Conservation (phyloP, 805 yeast genomes). For the Lipomyces mesembrius region DNA sequence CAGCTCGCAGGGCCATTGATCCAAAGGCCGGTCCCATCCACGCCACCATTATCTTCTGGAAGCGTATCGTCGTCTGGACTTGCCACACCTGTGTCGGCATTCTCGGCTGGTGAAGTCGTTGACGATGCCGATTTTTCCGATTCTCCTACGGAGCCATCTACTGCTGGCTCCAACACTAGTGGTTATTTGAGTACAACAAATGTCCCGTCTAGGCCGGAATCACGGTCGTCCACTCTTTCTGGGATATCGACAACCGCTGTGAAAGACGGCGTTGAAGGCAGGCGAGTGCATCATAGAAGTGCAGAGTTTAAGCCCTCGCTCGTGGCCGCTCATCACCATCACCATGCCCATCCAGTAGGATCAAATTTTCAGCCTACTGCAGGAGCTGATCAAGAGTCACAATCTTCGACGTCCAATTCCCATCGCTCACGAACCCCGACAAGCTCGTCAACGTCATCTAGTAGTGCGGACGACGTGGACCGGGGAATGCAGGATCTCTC, state of each 20-base stretch:
- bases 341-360: slow-evolving; percentile 9
- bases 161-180: slow-evolving; percentile 2
- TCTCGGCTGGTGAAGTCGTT: slow-evolving; percentile 10
- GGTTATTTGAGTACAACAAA: background rate
- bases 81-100: slow-evolving; percentile 17
- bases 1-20: background rate
- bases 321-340: slow-evolving; percentile 14
- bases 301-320: slow-evolving; percentile 9
- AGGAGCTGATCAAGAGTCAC: background rate
- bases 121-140: slow-evolving; percentile 10
- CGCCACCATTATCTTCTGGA: slow-evolving; percentile 15
- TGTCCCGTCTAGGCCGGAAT: slow-evolving; percentile 52
- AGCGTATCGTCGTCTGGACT: slow-evolving; percentile 7
- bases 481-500: background rate
- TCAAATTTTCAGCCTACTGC: background rate
- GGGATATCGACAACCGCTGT: slow-evolving; percentile 76
- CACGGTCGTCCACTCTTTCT: slow-evolving; percentile 61
- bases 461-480: background rate
- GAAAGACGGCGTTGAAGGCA: slow-evolving; percentile 74
- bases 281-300: slow-evolving; percentile 43
- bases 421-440: background rate
- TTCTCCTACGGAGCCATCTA: slow-evolving; percentile 14
- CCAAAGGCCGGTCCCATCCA: slow-evolving; percentile 4
- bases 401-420: background rate
- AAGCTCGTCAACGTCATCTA: background rate